Base-by-base conservation (phyloP, 345 rosid genomes). In the Aquilaria sinensis region DNA sequence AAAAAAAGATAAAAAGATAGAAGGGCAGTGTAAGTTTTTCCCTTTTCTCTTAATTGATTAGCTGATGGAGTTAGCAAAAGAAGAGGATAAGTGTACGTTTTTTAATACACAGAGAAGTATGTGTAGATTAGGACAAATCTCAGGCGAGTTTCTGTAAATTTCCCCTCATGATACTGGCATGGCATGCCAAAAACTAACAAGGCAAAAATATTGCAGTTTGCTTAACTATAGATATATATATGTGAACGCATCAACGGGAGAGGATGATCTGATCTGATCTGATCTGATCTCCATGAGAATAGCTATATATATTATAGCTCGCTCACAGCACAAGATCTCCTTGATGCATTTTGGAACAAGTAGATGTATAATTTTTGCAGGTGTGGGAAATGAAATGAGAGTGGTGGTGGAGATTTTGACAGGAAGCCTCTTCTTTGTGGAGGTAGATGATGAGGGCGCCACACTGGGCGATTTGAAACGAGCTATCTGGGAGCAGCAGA, bases 331-430 rank as follows among this genome's bases (percentile, higher is more conserved):
- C 23, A 23, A 23, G 23, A 23, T 51, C 56, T 31, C 56, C 43
- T 3, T 47, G 23, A 47, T 41, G 1, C 46, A 2, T 14, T 15
- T 3, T 2, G 10, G 6, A 12, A 14, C 41, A 0, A 12, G 32
- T 31, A 15, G 31, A 56, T 7, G 0, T 23, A 9, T 3, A 41
- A 4, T 32, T n/a, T 16, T 43, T 23, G 23, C 23, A 23, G 23
- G 23, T 23, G 23, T 23, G 23, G 23, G 23, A 23, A 23, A 23
- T 16, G 57, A 50, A 53, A 91, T 91, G 97, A 88, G 56, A 69
- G 59, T 91, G 69, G 84, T 31, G 53, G 85, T 88, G 72, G 91
- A 88, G 82, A 83, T 85, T 53, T 57, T 88, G 60, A 91, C 94
- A 12, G 97, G 94, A 12, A 63, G 49, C 37, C 72, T 81, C 14